Evolutionary conservation across 257 asterid species (phyloP), one percentile per base, ranked within the genome.

Genomic region (Scutellaria minor): DNA sequence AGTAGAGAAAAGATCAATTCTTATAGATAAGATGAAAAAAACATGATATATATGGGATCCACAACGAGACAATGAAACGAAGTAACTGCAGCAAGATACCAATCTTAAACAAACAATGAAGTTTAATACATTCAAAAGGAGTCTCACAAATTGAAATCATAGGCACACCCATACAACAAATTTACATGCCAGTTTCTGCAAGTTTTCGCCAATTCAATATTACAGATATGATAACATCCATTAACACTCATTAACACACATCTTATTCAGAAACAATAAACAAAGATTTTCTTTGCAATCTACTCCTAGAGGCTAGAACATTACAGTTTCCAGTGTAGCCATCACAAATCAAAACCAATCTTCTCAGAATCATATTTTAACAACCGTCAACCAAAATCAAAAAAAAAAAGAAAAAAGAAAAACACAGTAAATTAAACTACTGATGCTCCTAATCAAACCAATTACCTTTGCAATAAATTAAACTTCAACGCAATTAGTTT

Each of bases 161-260:
- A 7, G 42, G 59, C 70, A 41, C 66, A 18, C 20, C n/a, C 13
- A 50, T 22, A 64, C 51, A 45, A 73, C 54, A 66, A 44, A 14
- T 27, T n/a, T n/a, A 31, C 5, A 10, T 10, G 54, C 48, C 35
- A 5, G 74, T 13, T 56, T 42, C 42, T 53, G 46, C 72, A 55
- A 71, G 69, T 39, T 66, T 75, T 24, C 48, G 7, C 31, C 64
- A 66, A 24, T 48, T 63, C 74, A 51, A 72, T 51, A 24, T 47
- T 53, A 18, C 37, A 53, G 9, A 58, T 9, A 46, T 12, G 48
- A 45, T 18, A 22, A 65, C 74, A 64, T 41, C 71, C 13, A 46
- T 51, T 14, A 9, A 78, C 54, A 4, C 45, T 66, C 13, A 46
- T 51, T 14, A 9, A 78, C 54, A 4, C 45, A 7, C 45, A 64